phyloP scores from a whole-genome alignment of 2,329 filamentous ascomycete genomes.

The Alternaria consortialis region DNA sequence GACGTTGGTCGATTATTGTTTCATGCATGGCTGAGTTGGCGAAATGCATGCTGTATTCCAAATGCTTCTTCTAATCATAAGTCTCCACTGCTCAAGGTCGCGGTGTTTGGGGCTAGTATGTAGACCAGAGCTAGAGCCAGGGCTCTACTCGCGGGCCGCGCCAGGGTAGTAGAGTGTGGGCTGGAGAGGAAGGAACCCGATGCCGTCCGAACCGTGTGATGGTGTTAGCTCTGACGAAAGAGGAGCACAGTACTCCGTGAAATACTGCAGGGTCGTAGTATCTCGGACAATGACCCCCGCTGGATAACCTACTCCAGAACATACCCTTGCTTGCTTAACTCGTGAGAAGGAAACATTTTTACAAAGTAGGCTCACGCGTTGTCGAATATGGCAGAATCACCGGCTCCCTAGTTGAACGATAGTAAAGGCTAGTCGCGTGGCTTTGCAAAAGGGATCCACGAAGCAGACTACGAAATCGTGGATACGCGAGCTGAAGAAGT shows the following conservation, averaged over 20 bases:
- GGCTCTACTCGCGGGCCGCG: background rate
- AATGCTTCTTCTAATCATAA: too few relatives aligned
- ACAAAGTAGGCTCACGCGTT: background rate
- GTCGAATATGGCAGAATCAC: background rate
- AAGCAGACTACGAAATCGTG: background rate
- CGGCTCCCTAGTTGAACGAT: background rate
- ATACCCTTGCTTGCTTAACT: background rate
- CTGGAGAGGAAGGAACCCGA: background rate
- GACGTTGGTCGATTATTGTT: too few relatives aligned
- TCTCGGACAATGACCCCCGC: background rate
- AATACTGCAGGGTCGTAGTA: background rate
- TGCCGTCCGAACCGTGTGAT: background rate
- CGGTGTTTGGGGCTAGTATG: background rate
- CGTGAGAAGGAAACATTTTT: background rate
- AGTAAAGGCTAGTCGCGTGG: background rate
- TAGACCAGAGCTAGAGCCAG: background rate
- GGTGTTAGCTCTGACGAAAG: background rate
- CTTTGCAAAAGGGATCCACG: background rate
- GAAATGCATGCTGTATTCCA: too few relatives aligned
- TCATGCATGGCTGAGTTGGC: too few relatives aligned
- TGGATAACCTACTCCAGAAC: background rate
- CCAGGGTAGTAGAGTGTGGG: background rate
- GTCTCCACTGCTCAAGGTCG: too few relatives aligned
- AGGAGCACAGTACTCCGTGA: background rate
- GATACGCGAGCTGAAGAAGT: background rate